Conservation (phyloP, 495 filamentous ascomycete species). For the Penicillium arizonense region DNA sequence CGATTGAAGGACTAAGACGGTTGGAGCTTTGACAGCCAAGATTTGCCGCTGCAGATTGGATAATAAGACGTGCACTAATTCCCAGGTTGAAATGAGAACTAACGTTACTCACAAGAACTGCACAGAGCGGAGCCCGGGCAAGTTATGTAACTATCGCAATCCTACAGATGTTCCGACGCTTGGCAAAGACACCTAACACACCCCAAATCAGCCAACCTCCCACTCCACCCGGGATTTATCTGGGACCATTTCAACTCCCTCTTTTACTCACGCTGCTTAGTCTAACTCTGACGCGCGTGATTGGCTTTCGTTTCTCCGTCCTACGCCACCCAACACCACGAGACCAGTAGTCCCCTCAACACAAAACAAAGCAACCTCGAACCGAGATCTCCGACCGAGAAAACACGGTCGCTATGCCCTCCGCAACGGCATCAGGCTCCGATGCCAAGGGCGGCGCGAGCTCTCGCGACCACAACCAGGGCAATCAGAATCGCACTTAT, state of each 20-base stretch:
- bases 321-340: slow-evolving; percentile 17
- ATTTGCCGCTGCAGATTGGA: background rate
- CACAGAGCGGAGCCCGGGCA: too few species aligned
- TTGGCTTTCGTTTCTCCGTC: slow-evolving; percentile 20
- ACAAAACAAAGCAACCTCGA: background rate
- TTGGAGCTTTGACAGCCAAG: background rate
- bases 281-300: slow-evolving; percentile 5
- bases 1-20: background rate
- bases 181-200: slow-evolving; percentile 33
- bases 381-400: background rate
- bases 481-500: slow-evolving; percentile 85
- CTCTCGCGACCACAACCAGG: slow-evolving; percentile 85
- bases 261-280: slow-evolving; percentile 6
- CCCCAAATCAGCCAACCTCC: slow-evolving; percentile 12
- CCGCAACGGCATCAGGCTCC: slow-evolving; percentile 71
- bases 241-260: background rate
- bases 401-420: slow-evolving; percentile 59
- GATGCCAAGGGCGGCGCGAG: slow-evolving; percentile 58
- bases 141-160: slow-evolving; percentile 15
- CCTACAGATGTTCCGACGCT: slow-evolving; percentile 18
- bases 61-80: background rate
- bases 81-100: background rate
- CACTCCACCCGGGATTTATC: slow-evolving; percentile 6
- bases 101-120: background rate
- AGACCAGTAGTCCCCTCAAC: background rate